Conservation (phyloP, 331 rosid species). For the Rhamnella rubrinervis region DNA sequence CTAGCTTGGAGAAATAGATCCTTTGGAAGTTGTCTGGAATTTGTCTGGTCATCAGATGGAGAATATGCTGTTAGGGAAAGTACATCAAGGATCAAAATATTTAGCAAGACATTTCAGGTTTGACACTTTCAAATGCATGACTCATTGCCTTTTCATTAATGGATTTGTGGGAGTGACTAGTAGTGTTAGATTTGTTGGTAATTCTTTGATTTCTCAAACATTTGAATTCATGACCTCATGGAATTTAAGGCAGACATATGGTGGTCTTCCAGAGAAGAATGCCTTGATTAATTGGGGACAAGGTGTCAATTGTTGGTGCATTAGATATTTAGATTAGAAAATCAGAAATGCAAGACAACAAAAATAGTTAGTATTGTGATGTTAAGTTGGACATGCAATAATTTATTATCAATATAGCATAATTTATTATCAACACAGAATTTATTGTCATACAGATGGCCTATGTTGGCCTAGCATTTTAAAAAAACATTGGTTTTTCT, state of each 20-base stretch:
- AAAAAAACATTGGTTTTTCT: background rate
- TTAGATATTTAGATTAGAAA: background rate
- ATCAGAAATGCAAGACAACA: background rate
- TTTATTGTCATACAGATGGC: background rate
- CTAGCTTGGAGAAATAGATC: conserved; percentile 57
- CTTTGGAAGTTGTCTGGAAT: conserved; percentile 51
- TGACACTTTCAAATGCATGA: background rate
- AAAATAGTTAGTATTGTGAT: background rate
- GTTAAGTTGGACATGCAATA: background rate
- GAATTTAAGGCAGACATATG: background rate
- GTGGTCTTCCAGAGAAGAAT: background rate
- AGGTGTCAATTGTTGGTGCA: background rate
- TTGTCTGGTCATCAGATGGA: conserved; percentile 54
- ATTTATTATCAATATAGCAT: background rate
- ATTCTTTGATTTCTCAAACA: background rate
- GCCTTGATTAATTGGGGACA: background rate
- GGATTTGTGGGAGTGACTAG: background rate
- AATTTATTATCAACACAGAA: background rate
- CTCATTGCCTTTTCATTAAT: background rate
- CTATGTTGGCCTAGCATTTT: background rate
- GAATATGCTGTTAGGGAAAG: conserved; percentile 53
- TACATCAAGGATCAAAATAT: conserved; percentile 42
- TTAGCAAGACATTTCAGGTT: conserved; percentile 51
- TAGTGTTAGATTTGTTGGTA: background rate
- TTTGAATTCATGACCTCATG: background rate